A percentile compares a stretch with the other conserved stretches of the same genome.
Conservation (phyloP, 2,329 filamentous ascomycete genomes). For the Blastomyces parvus region DNA sequence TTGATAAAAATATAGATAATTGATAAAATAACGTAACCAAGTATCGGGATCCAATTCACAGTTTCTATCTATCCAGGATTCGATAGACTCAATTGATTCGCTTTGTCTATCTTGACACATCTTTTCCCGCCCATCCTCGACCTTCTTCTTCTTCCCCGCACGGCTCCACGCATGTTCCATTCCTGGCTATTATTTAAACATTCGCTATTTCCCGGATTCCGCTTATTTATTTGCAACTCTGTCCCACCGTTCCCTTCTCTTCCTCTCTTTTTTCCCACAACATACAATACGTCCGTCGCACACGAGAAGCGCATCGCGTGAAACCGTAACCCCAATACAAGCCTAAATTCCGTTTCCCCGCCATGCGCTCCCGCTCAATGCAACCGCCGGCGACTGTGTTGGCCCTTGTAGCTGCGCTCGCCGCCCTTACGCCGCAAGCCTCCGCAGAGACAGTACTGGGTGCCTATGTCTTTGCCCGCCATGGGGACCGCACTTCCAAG, state of each 20-base stretch:
- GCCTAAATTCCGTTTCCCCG: not conserved
- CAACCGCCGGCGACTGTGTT: not conserved
- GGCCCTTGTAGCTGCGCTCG: constrained; percentile 16
- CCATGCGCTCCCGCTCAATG: not conserved
- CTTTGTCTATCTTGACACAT: not conserved
- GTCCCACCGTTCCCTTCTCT: not conserved
- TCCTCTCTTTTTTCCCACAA: not conserved
- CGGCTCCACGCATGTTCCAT: too few species aligned
- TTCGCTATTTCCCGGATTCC: not conserved
- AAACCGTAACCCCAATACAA: not conserved
- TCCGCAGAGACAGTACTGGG: constrained; percentile 62
- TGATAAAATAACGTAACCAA: too few species aligned
- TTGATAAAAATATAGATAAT: too few species aligned
- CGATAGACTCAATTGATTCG: too few species aligned
- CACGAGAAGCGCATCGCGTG: not conserved
- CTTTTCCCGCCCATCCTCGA: not conserved
- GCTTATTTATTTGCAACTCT: too few species aligned
- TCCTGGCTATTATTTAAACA: not conserved
- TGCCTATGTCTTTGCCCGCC: constrained; percentile 77
- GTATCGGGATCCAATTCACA: too few species aligned
- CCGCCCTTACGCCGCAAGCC: constrained; percentile 17
- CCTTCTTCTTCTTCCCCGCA: not conserved
- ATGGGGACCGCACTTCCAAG: constrained; percentile 82
- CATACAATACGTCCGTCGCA: not conserved
- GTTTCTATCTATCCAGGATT: too few species aligned